phyloP scores from a whole-genome alignment of 805 yeast genomes.

The Hagleromyces aurorensis region DNA sequence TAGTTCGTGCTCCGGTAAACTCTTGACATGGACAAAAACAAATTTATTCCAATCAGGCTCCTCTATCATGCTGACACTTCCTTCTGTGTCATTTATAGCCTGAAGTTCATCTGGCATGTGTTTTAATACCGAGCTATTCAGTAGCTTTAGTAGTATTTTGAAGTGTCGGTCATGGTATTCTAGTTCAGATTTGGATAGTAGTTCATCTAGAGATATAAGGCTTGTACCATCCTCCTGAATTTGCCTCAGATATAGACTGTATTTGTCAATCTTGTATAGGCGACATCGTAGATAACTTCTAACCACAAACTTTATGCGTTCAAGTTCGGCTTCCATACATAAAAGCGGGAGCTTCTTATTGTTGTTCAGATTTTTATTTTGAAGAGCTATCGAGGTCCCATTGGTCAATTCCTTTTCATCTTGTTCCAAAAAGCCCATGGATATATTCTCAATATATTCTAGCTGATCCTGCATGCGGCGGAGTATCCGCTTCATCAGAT shows the following conservation, averaged over 20 bases:
- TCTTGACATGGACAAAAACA: slow-evolving; percentile 50
- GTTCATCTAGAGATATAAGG: slow-evolving; percentile 15
- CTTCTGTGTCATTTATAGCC: slow-evolving; percentile 66
- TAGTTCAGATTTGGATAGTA: slow-evolving; percentile 52
- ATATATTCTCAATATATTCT: slow-evolving; percentile 67
- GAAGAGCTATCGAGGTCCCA: background rate
- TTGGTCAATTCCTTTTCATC: background rate
- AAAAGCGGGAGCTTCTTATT: slow-evolving; percentile 59
- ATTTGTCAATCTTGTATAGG: slow-evolving; percentile 64
- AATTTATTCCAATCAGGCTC: slow-evolving; percentile 69
- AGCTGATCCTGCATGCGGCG: slow-evolving; percentile 58
- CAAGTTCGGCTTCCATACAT: slow-evolving; percentile 86
- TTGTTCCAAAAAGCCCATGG: slow-evolving; percentile 64
- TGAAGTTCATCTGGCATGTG: slow-evolving; percentile 63
- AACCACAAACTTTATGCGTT: slow-evolving; percentile 74
- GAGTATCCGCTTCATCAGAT: slow-evolving; percentile 50
- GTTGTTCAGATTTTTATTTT: slow-evolving; percentile 6
- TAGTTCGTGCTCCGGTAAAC: slow-evolving; percentile 9
- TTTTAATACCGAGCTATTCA: slow-evolving; percentile 57
- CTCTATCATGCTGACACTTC: slow-evolving; percentile 65
- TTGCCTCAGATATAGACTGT: slow-evolving; percentile 49
- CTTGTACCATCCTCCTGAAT: slow-evolving; percentile 25
- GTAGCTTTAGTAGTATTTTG: slow-evolving; percentile 52
- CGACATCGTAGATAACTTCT: slow-evolving; percentile 76
- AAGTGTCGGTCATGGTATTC: slow-evolving; percentile 64